A percentile compares a stretch with the other conserved stretches of the same genome.
Evolutionary conservation across 2,329 filamentous ascomycete genomes (phyloP).

Genomic region (Aureobasidium sp.): DNA sequence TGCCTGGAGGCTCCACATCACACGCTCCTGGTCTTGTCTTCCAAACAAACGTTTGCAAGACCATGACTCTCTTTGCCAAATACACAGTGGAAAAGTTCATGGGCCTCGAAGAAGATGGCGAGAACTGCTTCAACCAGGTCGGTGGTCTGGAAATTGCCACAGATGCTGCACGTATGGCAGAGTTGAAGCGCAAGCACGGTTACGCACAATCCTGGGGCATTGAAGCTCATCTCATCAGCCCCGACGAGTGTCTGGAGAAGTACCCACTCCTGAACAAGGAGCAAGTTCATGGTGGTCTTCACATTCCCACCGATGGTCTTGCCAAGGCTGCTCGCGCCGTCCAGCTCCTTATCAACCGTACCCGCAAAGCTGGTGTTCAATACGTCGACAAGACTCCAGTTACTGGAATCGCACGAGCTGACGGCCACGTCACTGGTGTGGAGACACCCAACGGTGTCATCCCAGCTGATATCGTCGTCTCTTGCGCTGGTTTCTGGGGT

Average conservation of each 20-base stretch:
- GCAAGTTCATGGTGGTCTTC: conserved; percentile 49
- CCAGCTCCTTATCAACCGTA: conserved; percentile 52
- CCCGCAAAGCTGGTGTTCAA: conserved; percentile 48
- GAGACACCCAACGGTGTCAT: conserved; percentile 41
- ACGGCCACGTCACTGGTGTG: conserved; percentile 49
- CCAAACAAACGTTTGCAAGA: conserved; percentile 52
- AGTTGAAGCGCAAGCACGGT: conserved; percentile 55
- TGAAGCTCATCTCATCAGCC: conserved; percentile 43
- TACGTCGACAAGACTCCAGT: conserved; percentile 51
- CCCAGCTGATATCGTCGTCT: conserved; percentile 52
- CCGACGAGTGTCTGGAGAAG: conserved; percentile 44
- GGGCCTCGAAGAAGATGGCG: conserved; percentile 42
- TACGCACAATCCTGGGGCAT: conserved; percentile 55
- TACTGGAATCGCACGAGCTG: conserved; percentile 45
- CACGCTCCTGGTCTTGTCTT: conserved; percentile 58
- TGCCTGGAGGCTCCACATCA: conserved; percentile 58
- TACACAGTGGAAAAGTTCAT: conserved; percentile 56
- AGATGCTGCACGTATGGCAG: conserved; percentile 49
- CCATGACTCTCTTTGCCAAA: conserved; percentile 50
- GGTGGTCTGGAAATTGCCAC: conserved; percentile 57
- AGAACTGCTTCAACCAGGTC: conserved; percentile 54
- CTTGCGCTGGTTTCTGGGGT: conserved; percentile 59
- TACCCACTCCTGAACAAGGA: conserved; percentile 50
- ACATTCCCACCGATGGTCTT: conserved; percentile 54
- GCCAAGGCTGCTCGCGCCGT: conserved; percentile 54